Evolutionary conservation across 2,329 filamentous ascomycete species (phyloP).

Genomic region (Sordariomycetes sp.): DNA sequence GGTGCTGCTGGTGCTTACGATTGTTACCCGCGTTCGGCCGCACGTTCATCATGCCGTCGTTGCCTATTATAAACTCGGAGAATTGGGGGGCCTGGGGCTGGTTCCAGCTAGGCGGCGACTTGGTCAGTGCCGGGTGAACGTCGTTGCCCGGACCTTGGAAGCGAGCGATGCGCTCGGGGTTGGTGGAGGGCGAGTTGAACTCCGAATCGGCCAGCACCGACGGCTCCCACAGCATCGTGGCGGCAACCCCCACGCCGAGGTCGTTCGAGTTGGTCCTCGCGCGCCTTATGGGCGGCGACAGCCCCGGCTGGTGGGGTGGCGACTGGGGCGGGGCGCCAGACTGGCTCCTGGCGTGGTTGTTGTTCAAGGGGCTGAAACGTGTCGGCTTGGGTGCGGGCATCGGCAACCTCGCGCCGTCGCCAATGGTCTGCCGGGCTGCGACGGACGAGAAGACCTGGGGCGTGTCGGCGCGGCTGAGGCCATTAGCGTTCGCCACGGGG

Average conservation of each 20-base stretch:
- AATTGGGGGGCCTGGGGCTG: conserved; percentile 3
- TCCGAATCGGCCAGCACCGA: conserved; percentile 9
- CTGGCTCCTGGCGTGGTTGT: conserved; percentile 1
- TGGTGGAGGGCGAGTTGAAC: conserved; percentile 8
- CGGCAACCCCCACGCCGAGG: not conserved
- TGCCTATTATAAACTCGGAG: conserved; percentile 5
- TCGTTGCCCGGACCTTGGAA: not conserved
- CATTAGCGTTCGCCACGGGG: conserved; percentile 1
- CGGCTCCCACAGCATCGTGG: conserved; percentile 7
- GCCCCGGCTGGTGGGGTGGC: not conserved
- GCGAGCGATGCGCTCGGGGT: not conserved
- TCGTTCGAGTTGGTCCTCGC: conserved; percentile 5
- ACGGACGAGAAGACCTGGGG: conserved; percentile 3
- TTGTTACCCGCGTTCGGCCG: not conserved
- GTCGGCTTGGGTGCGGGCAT: conserved; percentile 3
- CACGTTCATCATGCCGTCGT: conserved; percentile 6
- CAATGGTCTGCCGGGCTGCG: conserved; percentile 2
- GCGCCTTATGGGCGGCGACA: conserved; percentile 2
- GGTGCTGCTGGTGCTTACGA: not conserved
- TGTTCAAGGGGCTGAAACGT: conserved; percentile 5
- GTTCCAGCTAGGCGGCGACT: conserved; percentile 2
- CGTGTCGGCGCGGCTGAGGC: conserved; percentile 3
- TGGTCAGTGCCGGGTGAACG: not conserved
- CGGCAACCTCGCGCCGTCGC: conserved; percentile 3
- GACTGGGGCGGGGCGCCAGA: conserved; percentile 1